phyloP scores from a whole-genome alignment of 2,329 filamentous ascomycete species.

The Sporothrix dimorphospora region DNA sequence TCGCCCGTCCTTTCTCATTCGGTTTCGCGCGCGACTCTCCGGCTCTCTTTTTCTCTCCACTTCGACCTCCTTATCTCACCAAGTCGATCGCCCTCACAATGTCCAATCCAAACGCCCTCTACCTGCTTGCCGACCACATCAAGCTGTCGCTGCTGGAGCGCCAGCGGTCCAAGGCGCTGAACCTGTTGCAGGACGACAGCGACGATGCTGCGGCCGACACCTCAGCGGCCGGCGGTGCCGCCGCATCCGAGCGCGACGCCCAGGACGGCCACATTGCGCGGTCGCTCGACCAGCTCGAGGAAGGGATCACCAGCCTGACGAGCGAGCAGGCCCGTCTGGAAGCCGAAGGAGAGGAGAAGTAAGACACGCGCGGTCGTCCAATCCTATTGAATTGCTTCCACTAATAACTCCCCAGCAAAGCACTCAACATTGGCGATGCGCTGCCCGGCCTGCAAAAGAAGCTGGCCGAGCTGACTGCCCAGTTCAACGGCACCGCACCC shows the following conservation, averaged over 20 bases:
- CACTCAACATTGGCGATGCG: conserved; percentile 61
- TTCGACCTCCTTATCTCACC: background rate
- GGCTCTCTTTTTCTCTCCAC: background rate
- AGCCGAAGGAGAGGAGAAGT: conserved; percentile 67
- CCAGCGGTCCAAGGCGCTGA: conserved; percentile 79
- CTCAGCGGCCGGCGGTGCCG: background rate
- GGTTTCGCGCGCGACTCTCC: background rate
- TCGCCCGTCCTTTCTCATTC: background rate
- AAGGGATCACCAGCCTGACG: conserved; percentile 74
- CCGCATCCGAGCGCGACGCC: conserved; percentile 52
- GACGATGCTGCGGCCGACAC: conserved; percentile 40
- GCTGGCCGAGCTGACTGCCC: conserved; percentile 73
- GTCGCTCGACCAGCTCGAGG: conserved; percentile 82
- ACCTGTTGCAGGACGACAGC: conserved; percentile 61
- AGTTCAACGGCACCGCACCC: conserved; percentile 71
- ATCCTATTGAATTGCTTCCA: too few species aligned
- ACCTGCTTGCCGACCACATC: conserved; percentile 93
- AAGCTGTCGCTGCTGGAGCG: conserved; percentile 93
- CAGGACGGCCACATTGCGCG: conserved; percentile 89
- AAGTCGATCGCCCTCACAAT: conserved; percentile 40
- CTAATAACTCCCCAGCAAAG: conserved; percentile 44
- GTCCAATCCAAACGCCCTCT: conserved; percentile 74
- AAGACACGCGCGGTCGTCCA: too few species aligned
- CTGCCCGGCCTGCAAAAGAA: conserved; percentile 72
- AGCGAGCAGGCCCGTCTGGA: conserved; percentile 65